These are phyloP conservation scores for Cytospora piceicola DNA, from an alignment of 2,329 filamentous ascomycete species.

Conservation along the genomic window DNA sequence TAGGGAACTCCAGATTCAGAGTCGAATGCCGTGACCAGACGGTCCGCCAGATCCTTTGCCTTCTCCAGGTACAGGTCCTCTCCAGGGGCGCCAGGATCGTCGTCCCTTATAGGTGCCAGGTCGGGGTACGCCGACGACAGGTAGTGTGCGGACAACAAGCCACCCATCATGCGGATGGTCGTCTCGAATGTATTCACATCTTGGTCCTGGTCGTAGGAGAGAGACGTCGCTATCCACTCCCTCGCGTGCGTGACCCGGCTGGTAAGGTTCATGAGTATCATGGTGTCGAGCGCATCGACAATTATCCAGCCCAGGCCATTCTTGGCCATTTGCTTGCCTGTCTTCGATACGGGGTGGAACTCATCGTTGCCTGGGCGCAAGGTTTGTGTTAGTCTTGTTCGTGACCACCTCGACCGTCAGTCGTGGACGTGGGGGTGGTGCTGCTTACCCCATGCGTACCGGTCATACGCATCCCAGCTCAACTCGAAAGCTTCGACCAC, in stretches of 20 bases:
- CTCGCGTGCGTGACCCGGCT: constrained; percentile 81
- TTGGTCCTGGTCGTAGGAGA: constrained; percentile 89
- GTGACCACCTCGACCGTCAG: not conserved
- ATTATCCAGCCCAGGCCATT: constrained; percentile 98
- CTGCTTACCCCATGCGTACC: constrained; percentile 89
- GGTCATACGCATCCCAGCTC: constrained; percentile 91
- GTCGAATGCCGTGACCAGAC: constrained; percentile 85
- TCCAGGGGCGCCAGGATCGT: constrained; percentile 72
- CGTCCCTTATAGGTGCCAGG: constrained; percentile 74
- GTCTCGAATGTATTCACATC: constrained; percentile 98
- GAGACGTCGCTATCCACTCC: constrained; percentile 80
- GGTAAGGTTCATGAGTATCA: constrained; percentile 98
- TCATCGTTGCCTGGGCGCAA: constrained; percentile 71
- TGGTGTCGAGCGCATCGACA: constrained; percentile 90
- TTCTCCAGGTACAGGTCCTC: constrained; percentile 97
- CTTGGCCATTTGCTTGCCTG: constrained; percentile 79
- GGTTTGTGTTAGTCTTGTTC: constrained; percentile 37
- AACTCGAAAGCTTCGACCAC: constrained; percentile 89
- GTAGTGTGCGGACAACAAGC: constrained; percentile 90
- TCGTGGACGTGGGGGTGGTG: constrained; percentile 32
- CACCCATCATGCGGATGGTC: constrained; percentile 95
- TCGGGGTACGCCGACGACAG: constrained; percentile 81
- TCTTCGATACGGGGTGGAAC: constrained; percentile 82
- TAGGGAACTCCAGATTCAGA: constrained; percentile 85
- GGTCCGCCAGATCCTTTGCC: constrained; percentile 88